Conservation (phyloP, 768 basidiomycete genomes). For the Dictyophora rubrovolvata region DNA sequence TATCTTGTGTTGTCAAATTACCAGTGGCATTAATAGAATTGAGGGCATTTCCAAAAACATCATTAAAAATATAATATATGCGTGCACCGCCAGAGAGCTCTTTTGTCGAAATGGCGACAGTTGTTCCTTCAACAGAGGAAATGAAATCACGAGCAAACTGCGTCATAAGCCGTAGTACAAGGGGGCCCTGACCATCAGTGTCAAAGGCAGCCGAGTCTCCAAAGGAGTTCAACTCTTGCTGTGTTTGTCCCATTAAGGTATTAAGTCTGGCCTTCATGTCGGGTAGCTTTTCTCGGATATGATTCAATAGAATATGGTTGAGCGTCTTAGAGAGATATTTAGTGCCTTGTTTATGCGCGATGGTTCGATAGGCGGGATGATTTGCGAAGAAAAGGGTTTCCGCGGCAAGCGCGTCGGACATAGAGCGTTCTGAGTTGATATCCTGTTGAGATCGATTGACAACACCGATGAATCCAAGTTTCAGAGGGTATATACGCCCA, state of each 20-base stretch:
- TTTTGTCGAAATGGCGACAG: conserved; percentile 93
- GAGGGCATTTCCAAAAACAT: conserved; percentile 90
- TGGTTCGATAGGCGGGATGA: conserved; percentile 88
- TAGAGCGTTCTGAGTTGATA: conserved; percentile 78
- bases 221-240: conserved; percentile 94
- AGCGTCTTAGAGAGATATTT: conserved; percentile 87
- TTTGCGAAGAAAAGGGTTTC: conserved; percentile 87
- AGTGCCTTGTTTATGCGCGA: conserved; percentile 97
- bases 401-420: conserved; percentile 73
- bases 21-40: conserved; percentile 82
- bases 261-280: conserved; percentile 99
- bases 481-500: conserved; percentile 94
- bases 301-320: conserved; percentile 92
- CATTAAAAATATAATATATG: conserved; percentile 99
- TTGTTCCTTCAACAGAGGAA: conserved; percentile 94
- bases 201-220: conserved; percentile 90
- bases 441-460: conserved; percentile 98
- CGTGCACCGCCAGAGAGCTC: conserved; percentile 96
- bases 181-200: conserved; percentile 61
- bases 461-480: conserved; percentile 95
- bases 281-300: conserved; percentile 96
- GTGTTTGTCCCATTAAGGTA: conserved; percentile 97
- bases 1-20: conserved; percentile 88
- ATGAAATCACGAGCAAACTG: conserved; percentile 97
- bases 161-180: conserved; percentile 95